These are phyloP conservation scores for Cylindrotheca fusiformis DNA, from an alignment of 108 stramenopile species.

Conservation along the genomic window DNA sequence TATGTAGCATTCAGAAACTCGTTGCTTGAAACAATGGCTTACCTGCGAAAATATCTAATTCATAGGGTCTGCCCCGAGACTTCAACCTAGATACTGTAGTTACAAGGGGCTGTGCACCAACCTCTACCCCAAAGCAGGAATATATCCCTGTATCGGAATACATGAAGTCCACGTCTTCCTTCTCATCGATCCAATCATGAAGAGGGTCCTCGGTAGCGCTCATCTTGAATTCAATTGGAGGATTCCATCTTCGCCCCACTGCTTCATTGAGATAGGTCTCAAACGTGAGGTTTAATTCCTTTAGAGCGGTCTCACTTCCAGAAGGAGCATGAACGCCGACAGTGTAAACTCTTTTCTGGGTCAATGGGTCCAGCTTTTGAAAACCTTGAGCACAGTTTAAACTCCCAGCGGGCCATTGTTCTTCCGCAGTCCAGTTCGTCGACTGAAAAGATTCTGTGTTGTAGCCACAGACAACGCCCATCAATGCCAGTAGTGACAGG, in stretches of 20 bases:
- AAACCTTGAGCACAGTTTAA: background rate
- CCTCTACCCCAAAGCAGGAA: slow-evolving; percentile 30
- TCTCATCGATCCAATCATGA: background rate
- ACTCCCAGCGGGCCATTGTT: background rate
- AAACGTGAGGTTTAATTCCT: slow-evolving; percentile 24
- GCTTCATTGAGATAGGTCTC: slow-evolving; percentile 26
- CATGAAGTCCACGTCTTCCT: slow-evolving; percentile 21
- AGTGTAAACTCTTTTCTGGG: slow-evolving; percentile 10
- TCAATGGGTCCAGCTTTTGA: slow-evolving; percentile 2
- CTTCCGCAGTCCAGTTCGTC: background rate
- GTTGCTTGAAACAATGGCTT: no score
- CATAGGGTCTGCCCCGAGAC: background rate
- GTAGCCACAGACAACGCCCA: no score
- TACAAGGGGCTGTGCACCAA: slow-evolving; percentile 24
- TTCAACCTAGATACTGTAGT: background rate
- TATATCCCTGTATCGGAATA: slow-evolving; percentile 35
- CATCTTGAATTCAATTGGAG: slow-evolving; percentile 22
- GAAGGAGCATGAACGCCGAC: slow-evolving; percentile 34
- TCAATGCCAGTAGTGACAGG: no score
- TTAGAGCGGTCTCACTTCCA: slow-evolving; percentile 22
- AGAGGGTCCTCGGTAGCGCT: background rate
- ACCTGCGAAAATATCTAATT: background rate
- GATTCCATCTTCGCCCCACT: slow-evolving; percentile 26
- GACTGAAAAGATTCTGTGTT: no score
- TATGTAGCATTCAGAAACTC: no score